These are phyloP conservation scores for Herpetomonas muscarum DNA, from an alignment of 208 protist species.

Conservation along the genomic window DNA sequence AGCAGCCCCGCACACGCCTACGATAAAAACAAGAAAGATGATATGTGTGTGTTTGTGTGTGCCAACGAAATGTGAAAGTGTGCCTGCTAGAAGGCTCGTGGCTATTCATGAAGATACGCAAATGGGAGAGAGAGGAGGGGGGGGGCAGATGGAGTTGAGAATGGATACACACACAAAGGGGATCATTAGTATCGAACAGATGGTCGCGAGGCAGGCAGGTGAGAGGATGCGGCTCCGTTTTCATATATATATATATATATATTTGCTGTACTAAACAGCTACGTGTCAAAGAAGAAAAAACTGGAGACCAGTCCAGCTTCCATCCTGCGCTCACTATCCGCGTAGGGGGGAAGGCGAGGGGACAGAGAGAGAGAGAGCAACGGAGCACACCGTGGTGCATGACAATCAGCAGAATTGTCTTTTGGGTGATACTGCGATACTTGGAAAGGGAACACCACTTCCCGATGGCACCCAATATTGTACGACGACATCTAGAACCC, in stretches of 20 bases:
- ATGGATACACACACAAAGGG: neutral
- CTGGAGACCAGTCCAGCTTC: neutral
- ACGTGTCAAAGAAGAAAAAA: neutral
- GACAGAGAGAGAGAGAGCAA: neutral
- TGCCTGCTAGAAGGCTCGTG: neutral
- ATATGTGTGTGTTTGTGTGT: neutral
- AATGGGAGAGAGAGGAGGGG: too few relatives aligned
- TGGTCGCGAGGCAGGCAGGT: neutral
- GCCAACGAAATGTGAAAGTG: neutral
- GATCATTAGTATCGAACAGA: neutral
- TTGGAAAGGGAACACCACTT: slow-evolving; percentile 3
- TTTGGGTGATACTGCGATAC: too few relatives aligned
- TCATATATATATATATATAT: too few relatives aligned
- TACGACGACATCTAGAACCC: too few relatives aligned
- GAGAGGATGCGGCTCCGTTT: neutral
- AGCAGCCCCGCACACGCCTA: too few relatives aligned
- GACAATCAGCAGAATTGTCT: too few relatives aligned
- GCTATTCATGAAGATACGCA: neutral
- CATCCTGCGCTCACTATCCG: neutral
- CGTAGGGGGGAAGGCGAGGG: neutral
- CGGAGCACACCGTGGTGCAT: neutral
- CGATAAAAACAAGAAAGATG: too few relatives aligned
- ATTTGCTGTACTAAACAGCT: too few relatives aligned
- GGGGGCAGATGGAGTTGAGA: neutral
- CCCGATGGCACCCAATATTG: too few relatives aligned